A percentile compares a stretch with the other conserved stretches of the same genome.
These are phyloP conservation scores for Dothistroma septosporum DNA, from an alignment of 2,329 filamentous ascomycete genomes.

Conservation along the genomic window DNA sequence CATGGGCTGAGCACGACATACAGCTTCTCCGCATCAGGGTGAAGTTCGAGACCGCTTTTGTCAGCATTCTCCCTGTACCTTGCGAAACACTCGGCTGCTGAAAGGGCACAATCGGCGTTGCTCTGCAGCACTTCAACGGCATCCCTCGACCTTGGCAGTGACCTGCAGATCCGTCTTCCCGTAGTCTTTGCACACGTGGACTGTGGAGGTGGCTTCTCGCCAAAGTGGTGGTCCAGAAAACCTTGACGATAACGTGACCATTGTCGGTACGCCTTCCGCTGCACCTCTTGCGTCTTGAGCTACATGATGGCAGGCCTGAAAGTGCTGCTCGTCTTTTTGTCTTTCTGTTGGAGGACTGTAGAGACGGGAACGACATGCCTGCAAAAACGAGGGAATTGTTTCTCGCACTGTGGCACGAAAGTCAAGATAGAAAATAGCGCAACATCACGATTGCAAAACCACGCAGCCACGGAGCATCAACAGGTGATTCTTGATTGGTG, in stretches of 20 bases:
- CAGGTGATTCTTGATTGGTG: neutral
- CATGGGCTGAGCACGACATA: neutral
- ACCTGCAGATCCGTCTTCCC: neutral
- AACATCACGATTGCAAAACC: neutral
- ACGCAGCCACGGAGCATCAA: neutral
- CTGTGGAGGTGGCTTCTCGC: conserved; percentile 1
- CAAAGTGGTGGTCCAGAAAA: conserved; percentile 1
- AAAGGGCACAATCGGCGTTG: neutral
- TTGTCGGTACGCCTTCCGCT: neutral
- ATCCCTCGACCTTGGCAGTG: neutral
- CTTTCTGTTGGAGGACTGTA: neutral
- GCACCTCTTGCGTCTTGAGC: neutral
- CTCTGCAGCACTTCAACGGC: neutral
- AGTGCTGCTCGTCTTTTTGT: neutral
- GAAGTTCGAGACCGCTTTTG: neutral
- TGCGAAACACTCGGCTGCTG: neutral
- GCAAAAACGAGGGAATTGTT: neutral
- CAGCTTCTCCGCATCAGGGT: neutral
- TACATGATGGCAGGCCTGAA: neutral
- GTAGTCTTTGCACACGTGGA: neutral
- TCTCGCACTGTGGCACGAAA: too few relatives aligned
- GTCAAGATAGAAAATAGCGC: neutral
- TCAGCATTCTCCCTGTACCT: neutral
- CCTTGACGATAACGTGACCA: conserved; percentile 6
- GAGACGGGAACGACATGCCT: neutral